Conservation (phyloP, 148 eudicot species). For the Gaultheria prostrata region DNA sequence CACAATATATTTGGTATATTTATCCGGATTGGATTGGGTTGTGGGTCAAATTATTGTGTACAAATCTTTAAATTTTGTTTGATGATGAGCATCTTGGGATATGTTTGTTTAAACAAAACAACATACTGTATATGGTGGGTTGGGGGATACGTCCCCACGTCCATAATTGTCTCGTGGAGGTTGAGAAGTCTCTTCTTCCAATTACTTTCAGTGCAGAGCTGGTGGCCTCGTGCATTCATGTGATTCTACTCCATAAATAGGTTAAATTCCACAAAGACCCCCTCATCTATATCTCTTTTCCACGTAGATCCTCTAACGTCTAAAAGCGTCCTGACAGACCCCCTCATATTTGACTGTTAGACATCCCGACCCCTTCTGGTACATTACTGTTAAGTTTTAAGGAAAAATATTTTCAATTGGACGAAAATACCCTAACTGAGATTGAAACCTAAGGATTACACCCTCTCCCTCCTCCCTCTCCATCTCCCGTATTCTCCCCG, state of each 20-base stretch:
- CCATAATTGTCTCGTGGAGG: slow-evolving; percentile 14
- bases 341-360: too few relatives aligned
- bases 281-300: too few relatives aligned
- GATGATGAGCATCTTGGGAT: not conserved
- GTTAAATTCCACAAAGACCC: not conserved
- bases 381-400: too few relatives aligned
- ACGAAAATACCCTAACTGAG: too few relatives aligned
- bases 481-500: too few relatives aligned
- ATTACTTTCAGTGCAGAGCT: not conserved
- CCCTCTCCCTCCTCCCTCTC: too few relatives aligned
- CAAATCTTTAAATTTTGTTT: not conserved
- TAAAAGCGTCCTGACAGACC: too few relatives aligned
- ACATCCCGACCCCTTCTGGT: too few relatives aligned
- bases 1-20: not conserved
- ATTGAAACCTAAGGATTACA: too few relatives aligned
- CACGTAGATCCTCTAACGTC: too few relatives aligned
- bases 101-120: not conserved
- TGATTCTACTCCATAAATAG: slow-evolving; percentile 22
- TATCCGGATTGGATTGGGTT: not conserved
- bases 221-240: slow-evolving; percentile 36
- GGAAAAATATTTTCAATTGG: too few relatives aligned
- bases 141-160: slow-evolving; percentile 17
- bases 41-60: not conserved
- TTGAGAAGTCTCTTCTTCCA: not conserved
- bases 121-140: not conserved